These are phyloP conservation scores for Phytophthora citricola DNA, from an alignment of 352 stramenopile species.

Conservation along the genomic window DNA sequence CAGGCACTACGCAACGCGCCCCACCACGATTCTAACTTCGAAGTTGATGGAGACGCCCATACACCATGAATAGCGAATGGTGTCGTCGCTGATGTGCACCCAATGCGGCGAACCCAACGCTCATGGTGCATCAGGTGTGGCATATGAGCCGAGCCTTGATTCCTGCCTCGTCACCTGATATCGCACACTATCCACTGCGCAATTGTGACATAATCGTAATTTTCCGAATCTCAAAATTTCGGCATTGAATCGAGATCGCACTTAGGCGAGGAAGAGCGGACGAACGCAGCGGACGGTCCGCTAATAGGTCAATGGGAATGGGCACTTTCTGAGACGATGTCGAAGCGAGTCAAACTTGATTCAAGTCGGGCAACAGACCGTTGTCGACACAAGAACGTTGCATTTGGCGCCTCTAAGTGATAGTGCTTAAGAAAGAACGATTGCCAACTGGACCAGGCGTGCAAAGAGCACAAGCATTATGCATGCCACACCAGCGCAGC, in stretches of 20 bases:
- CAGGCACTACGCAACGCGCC: too few species aligned
- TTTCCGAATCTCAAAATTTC: slow-evolving; percentile 18
- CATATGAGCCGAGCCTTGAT: slow-evolving; percentile 15
- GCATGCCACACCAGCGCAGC: too few species aligned
- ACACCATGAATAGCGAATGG: background rate
- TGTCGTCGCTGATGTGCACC: slow-evolving; percentile 18
- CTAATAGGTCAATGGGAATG: slow-evolving; percentile 4
- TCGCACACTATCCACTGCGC: slow-evolving; percentile 12
- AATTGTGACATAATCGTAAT: background rate
- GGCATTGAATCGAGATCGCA: slow-evolving; percentile 8
- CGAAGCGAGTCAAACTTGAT: too few species aligned
- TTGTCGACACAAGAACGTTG: too few species aligned
- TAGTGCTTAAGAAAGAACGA: too few species aligned
- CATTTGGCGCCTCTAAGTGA: too few species aligned
- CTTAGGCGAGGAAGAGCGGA: slow-evolving; percentile 18
- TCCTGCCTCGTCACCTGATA: slow-evolving; percentile 19
- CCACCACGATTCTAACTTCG: too few species aligned
- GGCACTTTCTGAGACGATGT: background rate
- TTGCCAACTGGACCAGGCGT: too few species aligned
- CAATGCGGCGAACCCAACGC: slow-evolving; percentile 14
- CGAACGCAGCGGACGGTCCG: background rate
- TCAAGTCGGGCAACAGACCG: too few species aligned
- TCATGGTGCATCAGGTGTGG: slow-evolving; percentile 13
- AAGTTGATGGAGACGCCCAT: too few species aligned
- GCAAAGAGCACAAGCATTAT: too few species aligned